Base-by-base conservation (phyloP, 202 grass and related monocot species). In the Digitaria exilis region DNA sequence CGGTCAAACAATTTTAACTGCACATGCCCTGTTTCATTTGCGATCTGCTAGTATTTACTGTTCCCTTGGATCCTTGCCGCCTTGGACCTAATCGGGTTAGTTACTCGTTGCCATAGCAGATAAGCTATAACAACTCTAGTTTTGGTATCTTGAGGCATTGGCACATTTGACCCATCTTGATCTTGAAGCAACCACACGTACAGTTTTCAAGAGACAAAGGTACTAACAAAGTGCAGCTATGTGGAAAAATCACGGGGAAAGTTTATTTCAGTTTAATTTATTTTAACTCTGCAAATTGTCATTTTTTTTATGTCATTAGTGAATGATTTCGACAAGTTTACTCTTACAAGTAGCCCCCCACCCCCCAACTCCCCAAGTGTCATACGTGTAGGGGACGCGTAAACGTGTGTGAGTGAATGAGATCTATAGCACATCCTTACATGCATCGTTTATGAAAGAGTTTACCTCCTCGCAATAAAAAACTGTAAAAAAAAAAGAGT, bases 131-230 rank as follows among this genome's bases (percentile, higher is more conserved):
- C 22, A 84, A 59, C 26, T 58, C 29, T 67, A 67, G 75, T 79
- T 74, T 79, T 18, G 68, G 68, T 60, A 84, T 88, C 80, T 88
- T 88, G 75, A 79, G 80, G 81, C 67, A 71, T 65, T 58, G n/a
- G 35, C 63, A 37, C 75, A 84, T 73, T 67, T 88, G 80, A 79
- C 58, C 43, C 45, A 57, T 29, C 85, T 74, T 74, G 67, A 73
- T 66, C 80, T 79, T 48, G 62, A 31, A 37, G 51, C 31, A 70
- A 69, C 43, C 54, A 57, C 54, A 22, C 3, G 69, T 18, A 9
- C 39, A 34, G 34, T 19, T 46, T 60, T 62, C 37, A 76, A 76
- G 15, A 82, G 59, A 49, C 37, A 58, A 25, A 80, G 19, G n/a
- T n/a, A n/a, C 28, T 66, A 29, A 58, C 17, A n/a, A 48, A 66